phyloP scores from a whole-genome alignment of 331 rosid species.

The Malus hybrid region DNA sequence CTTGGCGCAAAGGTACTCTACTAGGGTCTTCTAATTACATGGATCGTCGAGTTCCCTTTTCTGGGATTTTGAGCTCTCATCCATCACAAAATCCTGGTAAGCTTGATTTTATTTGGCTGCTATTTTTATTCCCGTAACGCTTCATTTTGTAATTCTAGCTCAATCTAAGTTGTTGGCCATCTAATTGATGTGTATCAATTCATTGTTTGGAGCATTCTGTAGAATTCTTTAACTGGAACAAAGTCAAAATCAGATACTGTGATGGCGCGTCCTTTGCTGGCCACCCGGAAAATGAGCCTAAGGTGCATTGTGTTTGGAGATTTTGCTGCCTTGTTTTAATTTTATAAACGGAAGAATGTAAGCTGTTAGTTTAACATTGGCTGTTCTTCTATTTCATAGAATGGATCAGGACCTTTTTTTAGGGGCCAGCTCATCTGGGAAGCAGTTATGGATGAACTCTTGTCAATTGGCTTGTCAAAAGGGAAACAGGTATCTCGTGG shows the following conservation, averaged over 20 bases:
- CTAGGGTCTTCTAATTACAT: conserved; percentile 83
- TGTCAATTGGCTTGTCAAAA: conserved; percentile 68
- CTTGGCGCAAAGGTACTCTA: conserved; percentile 47
- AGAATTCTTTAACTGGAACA: conserved; percentile 98
- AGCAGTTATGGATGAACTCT: conserved; percentile 71
- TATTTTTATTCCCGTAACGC: background rate
- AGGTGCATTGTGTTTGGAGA: conserved; percentile 23
- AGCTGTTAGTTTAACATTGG: background rate
- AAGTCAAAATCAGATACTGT: conserved; percentile 66
- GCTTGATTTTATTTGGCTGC: background rate
- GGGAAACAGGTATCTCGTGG: conserved; percentile 53
- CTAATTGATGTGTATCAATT: background rate
- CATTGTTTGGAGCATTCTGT: conserved; percentile 25
- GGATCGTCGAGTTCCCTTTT: conserved; percentile 51
- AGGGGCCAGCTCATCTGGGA: conserved; percentile 97
- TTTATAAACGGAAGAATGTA: background rate
- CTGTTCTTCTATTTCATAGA: conserved; percentile 24
- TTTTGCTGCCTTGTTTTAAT: background rate
- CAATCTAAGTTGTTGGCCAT: background rate
- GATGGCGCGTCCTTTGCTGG: conserved; percentile 94
- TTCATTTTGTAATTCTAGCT: background rate
- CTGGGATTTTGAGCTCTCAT: conserved; percentile 71
- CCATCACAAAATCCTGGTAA: conserved; percentile 75
- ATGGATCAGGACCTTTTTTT: conserved; percentile 50
- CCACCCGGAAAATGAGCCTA: conserved; percentile 58